Evolutionary conservation across 257 asterid species (phyloP).

Genomic region (Solanum microdontum): DNA sequence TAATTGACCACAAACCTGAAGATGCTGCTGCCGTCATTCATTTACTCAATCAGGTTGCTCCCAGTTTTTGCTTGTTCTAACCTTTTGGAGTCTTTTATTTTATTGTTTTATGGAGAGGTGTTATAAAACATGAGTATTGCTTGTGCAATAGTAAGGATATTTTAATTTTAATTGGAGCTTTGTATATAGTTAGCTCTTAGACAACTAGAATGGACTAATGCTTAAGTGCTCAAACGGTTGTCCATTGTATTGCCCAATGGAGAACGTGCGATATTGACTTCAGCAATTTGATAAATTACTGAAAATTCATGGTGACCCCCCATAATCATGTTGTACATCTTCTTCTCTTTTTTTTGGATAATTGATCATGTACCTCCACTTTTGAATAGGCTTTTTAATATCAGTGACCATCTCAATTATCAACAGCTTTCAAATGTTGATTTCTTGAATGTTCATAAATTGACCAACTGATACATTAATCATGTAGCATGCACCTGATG

Average conservation of each 20-base stretch:
- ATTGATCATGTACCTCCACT: background rate
- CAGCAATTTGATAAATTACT: background rate
- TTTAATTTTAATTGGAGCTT: background rate
- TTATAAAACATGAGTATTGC: background rate
- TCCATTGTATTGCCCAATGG: background rate
- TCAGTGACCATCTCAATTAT: background rate
- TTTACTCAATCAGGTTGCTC: conserved; percentile 50
- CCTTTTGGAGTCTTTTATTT: background rate
- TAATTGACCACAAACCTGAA: conserved; percentile 65
- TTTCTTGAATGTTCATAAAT: background rate
- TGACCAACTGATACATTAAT: background rate
- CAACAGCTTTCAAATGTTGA: background rate
- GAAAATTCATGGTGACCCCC: background rate
- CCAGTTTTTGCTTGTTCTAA: background rate
- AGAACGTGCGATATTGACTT: background rate
- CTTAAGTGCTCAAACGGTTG: background rate
- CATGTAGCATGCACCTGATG: background rate
- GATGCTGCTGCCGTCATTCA: conserved; percentile 70
- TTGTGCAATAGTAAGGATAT: background rate
- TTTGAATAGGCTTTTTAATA: background rate
- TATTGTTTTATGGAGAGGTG: background rate
- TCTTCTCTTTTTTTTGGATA: background rate
- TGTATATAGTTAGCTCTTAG: background rate
- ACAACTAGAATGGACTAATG: background rate
- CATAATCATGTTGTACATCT: background rate